These are phyloP conservation scores for Hypocreales sp. DNA, from an alignment of 2,329 filamentous ascomycete species.

Conservation along the genomic window DNA sequence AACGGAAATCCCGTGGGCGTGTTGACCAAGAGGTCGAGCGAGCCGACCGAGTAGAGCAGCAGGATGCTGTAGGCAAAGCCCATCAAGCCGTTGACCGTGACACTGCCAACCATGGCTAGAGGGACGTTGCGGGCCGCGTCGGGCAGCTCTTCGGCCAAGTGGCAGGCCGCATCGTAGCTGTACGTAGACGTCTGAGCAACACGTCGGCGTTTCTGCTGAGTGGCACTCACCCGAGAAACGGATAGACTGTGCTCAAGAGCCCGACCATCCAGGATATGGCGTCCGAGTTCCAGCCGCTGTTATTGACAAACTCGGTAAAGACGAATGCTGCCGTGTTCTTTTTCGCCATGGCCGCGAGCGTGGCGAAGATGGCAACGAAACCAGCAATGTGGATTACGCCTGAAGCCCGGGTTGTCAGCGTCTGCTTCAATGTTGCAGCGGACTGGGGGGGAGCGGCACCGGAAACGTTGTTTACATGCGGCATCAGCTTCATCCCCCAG, in stretches of 20 bases:
- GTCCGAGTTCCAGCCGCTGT: constrained; percentile 14
- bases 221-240: constrained; percentile 17
- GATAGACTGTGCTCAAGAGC: constrained; percentile 15
- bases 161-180: constrained; percentile 18
- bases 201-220: not conserved
- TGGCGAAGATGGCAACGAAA: constrained; percentile 12
- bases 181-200: not conserved
- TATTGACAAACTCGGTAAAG: constrained; percentile 16
- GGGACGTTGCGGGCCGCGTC: constrained; percentile 17
- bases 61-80: constrained; percentile 25
- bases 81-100: constrained; percentile 26
- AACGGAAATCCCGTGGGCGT: constrained; percentile 26
- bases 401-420: constrained; percentile 1
- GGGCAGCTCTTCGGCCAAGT: constrained; percentile 18
- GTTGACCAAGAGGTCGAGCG: constrained; percentile 18
- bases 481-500: constrained; percentile 21
- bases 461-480: constrained; percentile 16
- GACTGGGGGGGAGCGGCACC: too few species aligned
- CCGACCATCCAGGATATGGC: constrained; percentile 18
- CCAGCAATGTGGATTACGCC: constrained; percentile 13
- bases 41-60: constrained; percentile 28
- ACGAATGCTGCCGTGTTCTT: constrained; percentile 15
- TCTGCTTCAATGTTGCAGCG: too few species aligned
- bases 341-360: constrained; percentile 13
- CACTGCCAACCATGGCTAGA: constrained; percentile 17